phyloP scores from a whole-genome alignment of 371 early-diverging fungal genomes.

The Funneliformis caledonium region DNA sequence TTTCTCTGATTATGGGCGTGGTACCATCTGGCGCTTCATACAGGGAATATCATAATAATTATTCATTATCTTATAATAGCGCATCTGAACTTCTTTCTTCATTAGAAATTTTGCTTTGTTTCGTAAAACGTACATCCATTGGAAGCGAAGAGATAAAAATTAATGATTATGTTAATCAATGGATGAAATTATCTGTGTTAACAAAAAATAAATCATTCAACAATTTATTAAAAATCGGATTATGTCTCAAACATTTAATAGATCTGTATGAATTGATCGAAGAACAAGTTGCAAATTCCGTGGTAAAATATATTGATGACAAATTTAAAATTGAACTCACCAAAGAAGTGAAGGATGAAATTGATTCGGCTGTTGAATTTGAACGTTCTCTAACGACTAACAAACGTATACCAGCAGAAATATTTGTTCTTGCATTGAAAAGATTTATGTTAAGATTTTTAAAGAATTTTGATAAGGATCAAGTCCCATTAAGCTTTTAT shows the following conservation, averaged over 20 bases:
- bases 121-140: constrained; percentile 26
- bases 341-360: background rate
- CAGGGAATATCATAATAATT: too few species aligned
- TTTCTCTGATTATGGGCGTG: background rate
- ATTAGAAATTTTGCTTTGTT: constrained; percentile 39
- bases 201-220: background rate
- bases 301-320: constrained; percentile 24
- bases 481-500: too few species aligned
- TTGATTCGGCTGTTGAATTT: background rate
- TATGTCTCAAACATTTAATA: constrained; percentile 26
- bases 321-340: constrained; percentile 12
- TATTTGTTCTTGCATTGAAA: constrained; percentile 23
- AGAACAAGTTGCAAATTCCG: constrained; percentile 15
- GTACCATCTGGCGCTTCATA: too few species aligned
- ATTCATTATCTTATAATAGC: constrained; percentile 8
- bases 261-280: constrained; percentile 37
- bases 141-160: constrained; percentile 10
- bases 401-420: constrained; percentile 20
- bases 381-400: background rate
- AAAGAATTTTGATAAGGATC: background rate
- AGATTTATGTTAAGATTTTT: constrained; percentile 29
- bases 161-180: constrained; percentile 36
- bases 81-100: constrained; percentile 33
- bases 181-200: constrained; percentile 31
- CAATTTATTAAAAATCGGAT: constrained; percentile 2